phyloP scores from a whole-genome alignment of 2,329 filamentous ascomycete genomes.

The Sordariomycetes sp. region DNA sequence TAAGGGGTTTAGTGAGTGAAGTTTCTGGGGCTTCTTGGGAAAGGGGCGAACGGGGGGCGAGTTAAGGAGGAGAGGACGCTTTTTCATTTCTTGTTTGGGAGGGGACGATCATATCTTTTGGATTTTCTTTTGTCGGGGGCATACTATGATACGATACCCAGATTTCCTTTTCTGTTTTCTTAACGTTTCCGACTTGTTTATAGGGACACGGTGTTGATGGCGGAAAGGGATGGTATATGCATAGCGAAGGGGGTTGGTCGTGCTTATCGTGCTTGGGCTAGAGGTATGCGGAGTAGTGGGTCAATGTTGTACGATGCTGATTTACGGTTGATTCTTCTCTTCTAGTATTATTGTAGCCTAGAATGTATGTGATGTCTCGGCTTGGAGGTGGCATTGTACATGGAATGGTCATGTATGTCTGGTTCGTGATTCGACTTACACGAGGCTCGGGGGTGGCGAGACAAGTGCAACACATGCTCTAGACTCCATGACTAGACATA shows the following conservation, averaged over 20 bases:
- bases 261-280: neutral
- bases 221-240: neutral
- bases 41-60: neutral
- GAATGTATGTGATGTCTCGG: too few relatives aligned
- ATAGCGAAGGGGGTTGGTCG: neutral
- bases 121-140: neutral
- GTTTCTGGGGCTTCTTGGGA: neutral
- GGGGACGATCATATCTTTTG: neutral
- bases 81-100: too few relatives aligned
- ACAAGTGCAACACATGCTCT: too few relatives aligned
- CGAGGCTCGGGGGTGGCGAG: too few relatives aligned
- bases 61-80: neutral
- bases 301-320: too few relatives aligned
- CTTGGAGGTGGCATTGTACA: too few relatives aligned
- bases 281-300: neutral
- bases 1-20: conserved; percentile 7
- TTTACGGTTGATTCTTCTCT: too few relatives aligned
- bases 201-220: neutral
- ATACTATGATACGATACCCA: neutral
- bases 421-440: too few relatives aligned
- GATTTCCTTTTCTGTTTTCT: neutral
- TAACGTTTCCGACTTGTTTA: neutral
- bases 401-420: too few relatives aligned
- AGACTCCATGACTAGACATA: too few relatives aligned
- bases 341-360: too few relatives aligned